These are phyloP conservation scores for Chlorencoelia australis DNA, from an alignment of 2,329 filamentous ascomycete species.

Conservation along the genomic window DNA sequence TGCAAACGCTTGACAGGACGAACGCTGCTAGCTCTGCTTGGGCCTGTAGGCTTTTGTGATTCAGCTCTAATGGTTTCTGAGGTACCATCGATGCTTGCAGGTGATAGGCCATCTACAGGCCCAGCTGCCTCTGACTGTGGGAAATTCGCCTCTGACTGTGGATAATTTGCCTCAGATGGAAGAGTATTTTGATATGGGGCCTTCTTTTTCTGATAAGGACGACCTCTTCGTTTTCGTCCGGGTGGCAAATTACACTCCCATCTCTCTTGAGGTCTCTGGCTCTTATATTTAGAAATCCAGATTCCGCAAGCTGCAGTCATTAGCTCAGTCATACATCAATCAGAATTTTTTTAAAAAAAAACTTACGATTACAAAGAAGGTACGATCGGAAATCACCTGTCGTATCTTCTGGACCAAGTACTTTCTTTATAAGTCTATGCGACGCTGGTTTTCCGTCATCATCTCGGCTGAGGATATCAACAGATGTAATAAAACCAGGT, in stretches of 20 bases:
- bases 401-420: constrained; percentile 49
- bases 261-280: constrained; percentile 70
- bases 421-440: constrained; percentile 73
- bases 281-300: constrained; percentile 83
- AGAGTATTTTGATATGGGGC: constrained; percentile 3
- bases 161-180: constrained; percentile 29
- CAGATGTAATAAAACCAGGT: constrained; percentile 63
- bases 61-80: background rate
- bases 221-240: constrained; percentile 28
- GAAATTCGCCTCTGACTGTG: constrained; percentile 33
- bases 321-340: constrained; percentile 6
- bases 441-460: constrained; percentile 49
- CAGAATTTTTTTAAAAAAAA: too few species aligned
- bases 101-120: background rate
- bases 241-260: constrained; percentile 48
- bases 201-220: constrained; percentile 26
- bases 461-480: constrained; percentile 57
- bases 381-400: constrained; percentile 60
- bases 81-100: background rate
- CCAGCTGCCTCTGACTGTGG: constrained; percentile 18
- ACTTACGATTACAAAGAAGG: constrained; percentile 79
- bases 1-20: constrained; percentile 21
- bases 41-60: constrained; percentile 6
- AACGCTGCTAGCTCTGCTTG: constrained; percentile 18
- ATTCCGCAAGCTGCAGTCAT: constrained; percentile 65